Conservation (phyloP, 176 grass and related monocot species). For the Carex littledalei region DNA sequence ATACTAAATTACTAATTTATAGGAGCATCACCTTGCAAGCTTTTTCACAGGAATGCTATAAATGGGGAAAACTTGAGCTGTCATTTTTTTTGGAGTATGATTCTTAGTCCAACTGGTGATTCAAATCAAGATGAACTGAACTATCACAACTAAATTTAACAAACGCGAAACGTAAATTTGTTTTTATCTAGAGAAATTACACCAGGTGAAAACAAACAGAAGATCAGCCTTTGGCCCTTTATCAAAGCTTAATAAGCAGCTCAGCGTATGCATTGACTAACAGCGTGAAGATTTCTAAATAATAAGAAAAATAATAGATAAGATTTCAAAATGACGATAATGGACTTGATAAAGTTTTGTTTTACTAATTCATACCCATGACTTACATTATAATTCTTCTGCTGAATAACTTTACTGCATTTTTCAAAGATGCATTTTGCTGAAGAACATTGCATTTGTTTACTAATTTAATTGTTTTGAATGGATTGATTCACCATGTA, state of each 20-base stretch:
- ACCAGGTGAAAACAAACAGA: too few species aligned
- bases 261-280: background rate
- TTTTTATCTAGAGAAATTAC: too few species aligned
- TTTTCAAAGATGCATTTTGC: background rate
- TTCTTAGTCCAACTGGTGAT: background rate
- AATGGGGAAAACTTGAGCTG: background rate
- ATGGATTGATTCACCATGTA: background rate
- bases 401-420: background rate
- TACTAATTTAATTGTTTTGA: background rate
- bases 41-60: background rate
- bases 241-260: too few species aligned
- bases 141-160: background rate
- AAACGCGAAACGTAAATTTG: background rate
- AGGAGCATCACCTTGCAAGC: background rate
- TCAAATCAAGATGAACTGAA: background rate
- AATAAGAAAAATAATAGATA: background rate
- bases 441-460: background rate
- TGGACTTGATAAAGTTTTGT: too few species aligned
- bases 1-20: background rate
- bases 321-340: background rate
- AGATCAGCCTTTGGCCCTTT: too few species aligned
- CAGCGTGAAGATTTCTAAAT: background rate
- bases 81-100: background rate
- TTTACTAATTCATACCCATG: too few species aligned
- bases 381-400: too few species aligned